Evolutionary conservation across 2,329 filamentous ascomycete genomes (phyloP).

Genomic region (Aureobasidium lini): DNA sequence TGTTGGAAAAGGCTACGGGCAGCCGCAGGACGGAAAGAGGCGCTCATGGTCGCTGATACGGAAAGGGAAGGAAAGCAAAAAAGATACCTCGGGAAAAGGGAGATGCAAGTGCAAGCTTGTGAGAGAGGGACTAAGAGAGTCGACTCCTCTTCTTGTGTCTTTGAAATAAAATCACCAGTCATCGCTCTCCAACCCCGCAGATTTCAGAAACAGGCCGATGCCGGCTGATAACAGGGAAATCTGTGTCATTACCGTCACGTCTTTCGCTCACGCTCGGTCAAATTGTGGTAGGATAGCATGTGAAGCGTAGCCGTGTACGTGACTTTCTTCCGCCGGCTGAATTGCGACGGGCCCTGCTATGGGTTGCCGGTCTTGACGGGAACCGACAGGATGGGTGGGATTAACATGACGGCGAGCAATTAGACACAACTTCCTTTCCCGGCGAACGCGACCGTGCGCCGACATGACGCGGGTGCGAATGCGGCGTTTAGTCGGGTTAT

Average conservation of each 20-base stretch:
- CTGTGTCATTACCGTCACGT: slow-evolving; percentile 7
- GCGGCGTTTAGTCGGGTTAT: neutral
- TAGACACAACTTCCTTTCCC: slow-evolving; percentile 2
- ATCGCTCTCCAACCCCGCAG: slow-evolving; percentile 10
- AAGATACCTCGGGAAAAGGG: slow-evolving; percentile 12
- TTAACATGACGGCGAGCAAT: slow-evolving; percentile 2
- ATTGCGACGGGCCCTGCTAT: neutral
- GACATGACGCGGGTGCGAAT: neutral
- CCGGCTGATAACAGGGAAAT: slow-evolving; percentile 8
- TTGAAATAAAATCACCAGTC: slow-evolving; percentile 11
- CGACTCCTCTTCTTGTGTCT: neutral
- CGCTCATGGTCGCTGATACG: slow-evolving; percentile 12
- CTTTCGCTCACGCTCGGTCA: neutral
- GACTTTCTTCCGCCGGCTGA: slow-evolving; percentile 12
- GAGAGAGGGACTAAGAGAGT: neutral
- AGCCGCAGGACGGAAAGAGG: slow-evolving; percentile 9
- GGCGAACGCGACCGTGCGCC: slow-evolving; percentile 9
- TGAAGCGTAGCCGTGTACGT: slow-evolving; percentile 1
- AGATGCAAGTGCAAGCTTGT: neutral
- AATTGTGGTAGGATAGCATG: neutral
- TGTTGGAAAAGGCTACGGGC: slow-evolving; percentile 9
- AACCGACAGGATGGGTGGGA: neutral
- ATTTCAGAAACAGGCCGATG: slow-evolving; percentile 4
- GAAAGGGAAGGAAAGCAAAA: slow-evolving; percentile 1
- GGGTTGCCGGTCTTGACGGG: neutral